Percentiles rank a stretch among this genome's conserved stretches.
Evolutionary conservation across 805 yeast genomes (phyloP).

Genomic region (Myxozyma vanderwaltii): DNA sequence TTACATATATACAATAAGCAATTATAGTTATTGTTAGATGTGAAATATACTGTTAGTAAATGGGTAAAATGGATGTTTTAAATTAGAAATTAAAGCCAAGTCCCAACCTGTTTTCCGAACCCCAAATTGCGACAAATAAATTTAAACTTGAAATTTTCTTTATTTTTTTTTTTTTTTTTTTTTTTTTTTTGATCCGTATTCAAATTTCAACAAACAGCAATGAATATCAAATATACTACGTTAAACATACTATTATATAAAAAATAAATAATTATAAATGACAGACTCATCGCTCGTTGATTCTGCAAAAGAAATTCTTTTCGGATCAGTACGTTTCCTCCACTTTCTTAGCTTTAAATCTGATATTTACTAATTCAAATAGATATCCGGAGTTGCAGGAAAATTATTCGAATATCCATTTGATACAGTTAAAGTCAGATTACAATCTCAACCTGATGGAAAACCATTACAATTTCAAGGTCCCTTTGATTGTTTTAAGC

Average conservation of each 20-base stretch:
- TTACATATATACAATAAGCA: neutral
- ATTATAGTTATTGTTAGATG: neutral
- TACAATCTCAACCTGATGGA: constrained; percentile 68
- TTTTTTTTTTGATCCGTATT: no score
- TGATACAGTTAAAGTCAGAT: constrained; percentile 86
- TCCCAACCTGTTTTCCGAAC: neutral
- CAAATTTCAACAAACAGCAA: no score
- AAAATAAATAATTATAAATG: neutral
- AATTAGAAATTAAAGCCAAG: neutral
- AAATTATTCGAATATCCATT: constrained; percentile 88
- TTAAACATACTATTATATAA: no score
- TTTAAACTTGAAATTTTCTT: no score
- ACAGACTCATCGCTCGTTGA: neutral
- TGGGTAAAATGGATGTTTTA: no score
- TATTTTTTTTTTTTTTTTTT: no score
- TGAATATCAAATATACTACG: no score
- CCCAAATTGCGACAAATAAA: no score
- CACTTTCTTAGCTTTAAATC: neutral
- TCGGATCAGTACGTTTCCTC: constrained; percentile 6
- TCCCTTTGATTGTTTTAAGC: constrained; percentile 64
- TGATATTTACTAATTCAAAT: no score
- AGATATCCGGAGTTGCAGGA: constrained; percentile 66
- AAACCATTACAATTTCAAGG: constrained; percentile 53
- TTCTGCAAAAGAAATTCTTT: neutral
- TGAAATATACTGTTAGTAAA: no score